A percentile compares a stretch with the other conserved stretches of the same genome.
phyloP scores from a whole-genome alignment of 2,329 filamentous ascomycete species.

The Aspergillus proliferans region DNA sequence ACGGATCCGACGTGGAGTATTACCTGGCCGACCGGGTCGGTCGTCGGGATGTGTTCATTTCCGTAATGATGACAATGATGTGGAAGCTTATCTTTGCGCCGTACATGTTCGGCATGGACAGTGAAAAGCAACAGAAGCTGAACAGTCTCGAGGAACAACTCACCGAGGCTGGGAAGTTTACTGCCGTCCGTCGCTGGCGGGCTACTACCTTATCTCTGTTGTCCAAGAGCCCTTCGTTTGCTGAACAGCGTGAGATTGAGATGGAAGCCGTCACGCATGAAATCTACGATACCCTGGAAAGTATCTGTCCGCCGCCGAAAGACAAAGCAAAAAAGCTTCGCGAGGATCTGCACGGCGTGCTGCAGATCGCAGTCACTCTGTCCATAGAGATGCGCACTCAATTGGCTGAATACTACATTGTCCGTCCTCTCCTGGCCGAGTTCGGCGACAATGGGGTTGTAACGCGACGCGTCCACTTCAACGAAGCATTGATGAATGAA shows the following conservation, averaged over 20 bases:
- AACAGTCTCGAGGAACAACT: slow-evolving; percentile 92
- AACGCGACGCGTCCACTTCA: slow-evolving; percentile 80
- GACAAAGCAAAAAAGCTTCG: slow-evolving; percentile 75
- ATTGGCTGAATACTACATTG: slow-evolving; percentile 96
- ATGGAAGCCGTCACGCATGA: slow-evolving; percentile 94
- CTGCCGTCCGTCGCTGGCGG: slow-evolving; percentile 95
- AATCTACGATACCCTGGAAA: slow-evolving; percentile 75
- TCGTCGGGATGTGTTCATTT: slow-evolving; percentile 94
- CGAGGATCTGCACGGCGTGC: slow-evolving; percentile 77
- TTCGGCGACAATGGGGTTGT: slow-evolving; percentile 92
- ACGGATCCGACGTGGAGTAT: slow-evolving; percentile 84
- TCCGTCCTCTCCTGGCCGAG: slow-evolving; percentile 87
- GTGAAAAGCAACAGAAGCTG: slow-evolving; percentile 94
- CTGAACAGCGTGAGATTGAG: slow-evolving; percentile 75
- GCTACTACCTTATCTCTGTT: slow-evolving; percentile 89
- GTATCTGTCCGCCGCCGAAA: slow-evolving; percentile 78
- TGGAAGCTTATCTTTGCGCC: slow-evolving; percentile 98
- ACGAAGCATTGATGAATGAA: slow-evolving; percentile 91
- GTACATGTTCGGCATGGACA: slow-evolving; percentile 97
- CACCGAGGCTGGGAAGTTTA: slow-evolving; percentile 74
- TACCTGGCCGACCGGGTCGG: slow-evolving; percentile 83
- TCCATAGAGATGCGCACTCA: slow-evolving; percentile 97
- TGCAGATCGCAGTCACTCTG: slow-evolving; percentile 80
- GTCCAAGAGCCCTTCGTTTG: slow-evolving; percentile 71
- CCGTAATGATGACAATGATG: slow-evolving; percentile 97